phyloP scores from a whole-genome alignment of 495 filamentous ascomycete species.

The Penicillium crystallinum region DNA sequence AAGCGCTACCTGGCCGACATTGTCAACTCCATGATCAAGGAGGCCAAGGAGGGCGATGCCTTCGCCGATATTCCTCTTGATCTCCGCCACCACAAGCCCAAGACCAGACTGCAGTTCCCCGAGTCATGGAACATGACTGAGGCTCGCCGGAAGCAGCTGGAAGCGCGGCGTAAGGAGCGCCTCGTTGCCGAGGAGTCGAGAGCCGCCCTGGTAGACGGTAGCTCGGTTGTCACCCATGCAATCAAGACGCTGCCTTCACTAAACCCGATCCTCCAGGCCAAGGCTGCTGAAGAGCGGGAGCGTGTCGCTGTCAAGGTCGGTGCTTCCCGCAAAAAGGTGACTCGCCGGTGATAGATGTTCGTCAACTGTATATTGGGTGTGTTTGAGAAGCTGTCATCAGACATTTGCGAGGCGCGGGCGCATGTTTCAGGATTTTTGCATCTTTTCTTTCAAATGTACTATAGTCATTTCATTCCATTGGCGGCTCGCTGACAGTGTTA shows the following conservation, averaged over 20 bases:
- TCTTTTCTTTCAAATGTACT: conserved; percentile 35
- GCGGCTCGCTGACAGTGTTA: conserved; percentile 21
- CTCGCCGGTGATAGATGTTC: conserved; percentile 20
- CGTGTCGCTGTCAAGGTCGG: conserved; percentile 35
- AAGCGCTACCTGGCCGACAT: conserved; percentile 86
- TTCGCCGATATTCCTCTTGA: conserved; percentile 90
- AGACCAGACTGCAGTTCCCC: conserved; percentile 65
- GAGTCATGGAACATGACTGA: conserved; percentile 73
- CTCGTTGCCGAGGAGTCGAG: conserved; percentile 21
- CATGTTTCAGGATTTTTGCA: conserved; percentile 30
- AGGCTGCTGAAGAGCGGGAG: conserved; percentile 34
- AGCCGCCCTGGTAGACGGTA: conserved; percentile 34
- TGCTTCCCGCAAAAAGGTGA: conserved; percentile 26
- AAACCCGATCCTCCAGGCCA: conserved; percentile 30
- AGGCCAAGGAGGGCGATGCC: conserved; percentile 77
- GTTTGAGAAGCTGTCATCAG: conserved; percentile 24
- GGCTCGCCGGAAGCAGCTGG: conserved; percentile 59
- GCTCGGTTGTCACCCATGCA: conserved; percentile 31
- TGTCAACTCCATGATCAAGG: conserved; percentile 64
- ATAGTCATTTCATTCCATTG: conserved; percentile 33
- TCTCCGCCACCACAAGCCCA: conserved; percentile 76
- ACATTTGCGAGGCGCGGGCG: conserved; percentile 37
- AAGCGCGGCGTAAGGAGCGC: conserved; percentile 49
- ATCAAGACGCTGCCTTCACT: conserved; percentile 29
- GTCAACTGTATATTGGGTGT: conserved; percentile 24